Base-by-base conservation (phyloP, 1,284 basidiomycete genomes). In the Coniophora puteana region DNA sequence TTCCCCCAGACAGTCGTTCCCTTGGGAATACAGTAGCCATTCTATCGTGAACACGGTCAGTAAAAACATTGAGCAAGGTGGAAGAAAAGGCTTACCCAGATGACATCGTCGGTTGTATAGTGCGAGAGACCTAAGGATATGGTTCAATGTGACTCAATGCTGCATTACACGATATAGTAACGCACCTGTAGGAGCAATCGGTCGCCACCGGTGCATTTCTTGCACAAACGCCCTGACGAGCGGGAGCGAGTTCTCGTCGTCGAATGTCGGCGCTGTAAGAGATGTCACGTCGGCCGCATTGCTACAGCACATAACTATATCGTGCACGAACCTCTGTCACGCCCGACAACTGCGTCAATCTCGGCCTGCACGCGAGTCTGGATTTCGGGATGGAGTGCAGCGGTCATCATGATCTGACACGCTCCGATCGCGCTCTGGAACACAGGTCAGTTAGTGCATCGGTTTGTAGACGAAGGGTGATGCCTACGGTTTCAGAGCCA, bases 181-280 rank as follows among this genome's bases (percentile, higher is more conserved):
- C n/a, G n/a, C 20, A 35, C 33, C 45, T 23, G 43, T 32, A n/a
- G 51, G 49, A 8, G 48, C 49, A 3, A 60, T 52, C 7, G 66
- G 65, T 16, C 65, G 45, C 68, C 68, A 71, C n/a, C 68, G 48
- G 47, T 63, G 63, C 2, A 54, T 48, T 45, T 71, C 68, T 26
- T 61, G 46, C 23, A 63, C 48, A 45, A 67, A 69, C 0, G 68
- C 67, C 12, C 52, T 52, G 4, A 68, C 52, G 22, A 58, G 53
- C 2, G 59, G 61, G 6, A 69, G 55, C 8, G 47, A 39, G 7
- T 58, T 47, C 41, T 52, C 44, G 42, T 68, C 66, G 3, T 53
- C 49, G 33, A 63, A 65, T 0, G 53, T 57, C 4, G 65, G 65
- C 21, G 56, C 65, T 67, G 23, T 35, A 10, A 30, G 16, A n/a